Percentiles rank a stretch among this genome's conserved stretches.
phyloP scores from a whole-genome alignment of 192 early-diverging fungal genomes.

The Diversispora epigaea region DNA sequence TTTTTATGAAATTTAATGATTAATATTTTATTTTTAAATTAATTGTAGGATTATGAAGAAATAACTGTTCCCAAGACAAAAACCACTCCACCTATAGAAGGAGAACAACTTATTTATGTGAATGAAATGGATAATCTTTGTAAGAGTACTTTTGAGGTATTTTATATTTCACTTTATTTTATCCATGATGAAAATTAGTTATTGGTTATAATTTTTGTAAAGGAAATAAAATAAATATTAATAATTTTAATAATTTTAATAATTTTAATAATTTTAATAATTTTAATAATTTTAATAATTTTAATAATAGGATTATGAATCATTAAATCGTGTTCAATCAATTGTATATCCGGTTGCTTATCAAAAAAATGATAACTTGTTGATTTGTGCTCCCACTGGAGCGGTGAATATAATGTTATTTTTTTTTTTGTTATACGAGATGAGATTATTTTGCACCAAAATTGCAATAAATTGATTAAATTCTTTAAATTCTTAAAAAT shows the following conservation, averaged over 20 bases:
- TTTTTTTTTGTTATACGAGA: no score
- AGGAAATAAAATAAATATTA: not conserved
- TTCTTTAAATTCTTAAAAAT: conserved; percentile 6
- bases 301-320: conserved; percentile 61
- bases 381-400: conserved; percentile 97
- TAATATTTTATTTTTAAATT: not conserved
- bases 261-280: not conserved
- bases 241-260: not conserved
- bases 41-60: conserved; percentile 82
- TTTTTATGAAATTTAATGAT: not conserved
- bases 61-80: conserved; percentile 81
- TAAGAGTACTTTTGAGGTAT: conserved; percentile 70
- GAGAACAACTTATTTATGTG: conserved; percentile 68
- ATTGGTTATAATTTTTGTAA: not conserved
- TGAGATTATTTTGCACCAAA: not conserved
- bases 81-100: conserved; percentile 59
- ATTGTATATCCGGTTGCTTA: conserved; percentile 93
- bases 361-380: conserved; percentile 95
- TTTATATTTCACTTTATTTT: not conserved
- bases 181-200: not conserved
- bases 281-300: not conserved
- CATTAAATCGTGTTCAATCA: conserved; percentile 93
- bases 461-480: not conserved
- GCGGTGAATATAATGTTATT: conserved; percentile 59
- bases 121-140: conserved; percentile 73